Base-by-base conservation (phyloP, 2,329 filamentous ascomycete genomes). In the Dryadomyces quercivorus region DNA sequence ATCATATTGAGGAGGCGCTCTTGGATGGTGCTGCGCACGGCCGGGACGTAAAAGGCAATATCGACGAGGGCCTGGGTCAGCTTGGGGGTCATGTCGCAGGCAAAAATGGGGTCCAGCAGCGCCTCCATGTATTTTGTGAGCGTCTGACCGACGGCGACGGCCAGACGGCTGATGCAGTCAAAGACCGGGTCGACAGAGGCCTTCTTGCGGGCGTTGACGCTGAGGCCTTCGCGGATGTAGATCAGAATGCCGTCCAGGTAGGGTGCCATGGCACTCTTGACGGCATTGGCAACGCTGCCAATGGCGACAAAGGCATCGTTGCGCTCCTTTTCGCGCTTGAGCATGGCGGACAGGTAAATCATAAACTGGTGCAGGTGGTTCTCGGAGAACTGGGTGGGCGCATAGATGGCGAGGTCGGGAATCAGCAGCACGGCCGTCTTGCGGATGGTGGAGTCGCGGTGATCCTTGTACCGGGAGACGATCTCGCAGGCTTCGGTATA, bases 51-150 rank as follows among this genome's bases (percentile, higher is more conserved):
- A 65, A 97, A 95, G 31, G 93, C 93, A 88, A 98, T 96, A 64
- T 98, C 94, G 21, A 97, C 91, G 53, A 98, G 75, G 2, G 94
- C 94, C 66, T 97, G 91, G 0, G 92, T 96, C 22, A 98, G 78
- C 61, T 94, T 93, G 55, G 92, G 87, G 42, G 90, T 96, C 52
- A 98, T 76, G 50, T 95, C 93, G 66, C 93, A 98, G 16, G 89
- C 91, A 69, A 98, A 98, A 56, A 98, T 96, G 12, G 94, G 91
- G 62, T 96, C 92, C 10, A 98, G 78, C 31, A 98, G 74, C 13
- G 91, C 88, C 66, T 96, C 91, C 83, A 98, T 96, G 66, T 97
- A 96, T 70, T 97, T 98, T 76, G 89, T 97, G 53, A 98, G 75
- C 0, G 92, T 93, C 71, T 98, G 93, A 1, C 93, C 93, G 34